These are phyloP conservation scores for Letharia lupina DNA, from an alignment of 495 filamentous ascomycete genomes.

Conservation along the genomic window DNA sequence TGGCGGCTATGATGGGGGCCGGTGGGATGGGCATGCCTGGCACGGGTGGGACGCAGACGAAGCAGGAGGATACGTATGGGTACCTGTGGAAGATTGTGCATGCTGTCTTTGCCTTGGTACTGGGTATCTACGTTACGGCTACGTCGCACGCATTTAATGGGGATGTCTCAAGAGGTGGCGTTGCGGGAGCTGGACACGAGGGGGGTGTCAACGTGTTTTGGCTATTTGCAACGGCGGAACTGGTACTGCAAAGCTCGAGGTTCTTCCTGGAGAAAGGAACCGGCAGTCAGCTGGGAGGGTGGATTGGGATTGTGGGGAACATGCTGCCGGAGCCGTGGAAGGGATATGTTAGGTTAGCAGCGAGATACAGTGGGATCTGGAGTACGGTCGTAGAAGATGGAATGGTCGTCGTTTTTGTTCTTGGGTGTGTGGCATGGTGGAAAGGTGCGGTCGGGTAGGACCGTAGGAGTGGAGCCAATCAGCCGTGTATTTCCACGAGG, in stretches of 20 bases:
- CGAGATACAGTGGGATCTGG: constrained; percentile 63
- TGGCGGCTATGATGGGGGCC: constrained; percentile 30
- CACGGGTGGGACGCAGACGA: constrained; percentile 30
- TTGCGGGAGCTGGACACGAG: constrained; percentile 19
- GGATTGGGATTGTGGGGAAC: constrained; percentile 51
- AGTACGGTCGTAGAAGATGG: constrained; percentile 55
- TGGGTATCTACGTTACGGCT: constrained; percentile 64
- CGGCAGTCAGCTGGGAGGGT: constrained; percentile 31
- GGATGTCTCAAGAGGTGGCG: constrained; percentile 29
- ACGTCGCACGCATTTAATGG: constrained; percentile 55
- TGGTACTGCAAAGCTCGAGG: constrained; percentile 58
- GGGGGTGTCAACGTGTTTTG: constrained; percentile 51
- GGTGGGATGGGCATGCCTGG: constrained; percentile 24
- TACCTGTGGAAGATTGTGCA: constrained; percentile 72
- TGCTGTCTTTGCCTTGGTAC: constrained; percentile 57
- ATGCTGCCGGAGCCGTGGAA: constrained; percentile 50
- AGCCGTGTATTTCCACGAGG: neutral
- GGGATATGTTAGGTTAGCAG: constrained; percentile 48
- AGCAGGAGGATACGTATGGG: constrained; percentile 22
- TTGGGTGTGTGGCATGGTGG: constrained; percentile 56
- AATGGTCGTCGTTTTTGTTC: constrained; percentile 64
- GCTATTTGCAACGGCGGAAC: constrained; percentile 73
- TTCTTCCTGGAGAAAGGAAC: constrained; percentile 51
- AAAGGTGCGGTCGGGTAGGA: constrained; percentile 17
- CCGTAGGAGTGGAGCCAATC: neutral